Evolutionary conservation across 192 early-diverging fungal genomes (phyloP).

Genomic region (Jimgerdemannia flammicorona): DNA sequence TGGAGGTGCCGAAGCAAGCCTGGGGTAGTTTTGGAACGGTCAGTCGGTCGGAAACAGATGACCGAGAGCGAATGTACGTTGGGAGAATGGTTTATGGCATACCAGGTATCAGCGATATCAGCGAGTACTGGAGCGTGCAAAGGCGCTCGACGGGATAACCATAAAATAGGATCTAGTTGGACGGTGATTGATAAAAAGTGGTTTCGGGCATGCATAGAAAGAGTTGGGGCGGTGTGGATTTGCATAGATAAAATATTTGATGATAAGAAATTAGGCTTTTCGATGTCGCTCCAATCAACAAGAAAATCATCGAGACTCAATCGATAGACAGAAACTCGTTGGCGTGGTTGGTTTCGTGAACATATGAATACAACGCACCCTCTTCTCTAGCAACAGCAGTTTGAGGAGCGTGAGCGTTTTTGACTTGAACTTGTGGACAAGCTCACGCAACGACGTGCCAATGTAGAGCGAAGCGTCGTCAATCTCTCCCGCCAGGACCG

Average conservation of each 20-base stretch:
- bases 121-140: conserved; percentile 75
- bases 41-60: no score
- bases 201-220: no score
- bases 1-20: conserved; percentile 38
- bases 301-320: no score
- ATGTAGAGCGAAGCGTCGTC: conserved; percentile 64
- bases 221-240: no score
- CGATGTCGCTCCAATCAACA: no score
- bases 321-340: neutral
- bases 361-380: conserved; percentile 30
- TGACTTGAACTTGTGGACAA: conserved; percentile 68
- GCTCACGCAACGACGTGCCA: conserved; percentile 68
- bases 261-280: no score
- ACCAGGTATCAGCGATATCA: conserved; percentile 73
- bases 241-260: no score
- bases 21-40: conserved; percentile 2
- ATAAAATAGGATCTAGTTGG: conserved; percentile 68
- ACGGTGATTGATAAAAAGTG: no score
- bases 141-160: conserved; percentile 77
- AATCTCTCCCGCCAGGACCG: conserved; percentile 48
- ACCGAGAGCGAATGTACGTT: neutral
- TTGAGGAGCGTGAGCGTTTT: conserved; percentile 76
- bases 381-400: conserved; percentile 69
- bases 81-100: neutral
- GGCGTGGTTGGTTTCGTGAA: neutral